Evolutionary conservation across 768 basidiomycete species (phyloP), one percentile per base, ranked within the genome.

Genomic region (Infundibulicybe gibba): DNA sequence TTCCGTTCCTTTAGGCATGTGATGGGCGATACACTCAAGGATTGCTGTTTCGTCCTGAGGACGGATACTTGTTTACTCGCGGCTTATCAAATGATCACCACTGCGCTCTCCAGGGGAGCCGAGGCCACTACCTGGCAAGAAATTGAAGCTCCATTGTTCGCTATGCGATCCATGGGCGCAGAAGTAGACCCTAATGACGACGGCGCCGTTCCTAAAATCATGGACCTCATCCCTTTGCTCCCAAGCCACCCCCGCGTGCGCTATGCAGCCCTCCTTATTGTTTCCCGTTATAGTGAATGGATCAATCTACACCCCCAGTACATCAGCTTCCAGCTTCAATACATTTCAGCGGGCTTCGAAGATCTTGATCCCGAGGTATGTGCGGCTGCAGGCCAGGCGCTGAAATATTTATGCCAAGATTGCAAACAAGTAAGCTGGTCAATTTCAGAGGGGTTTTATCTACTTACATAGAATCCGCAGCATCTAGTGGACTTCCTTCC

Each of bases 21-120:
- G 50, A 98, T 99, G 90, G 97, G 97, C 33, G 94, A 99, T 63
- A 98, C 97, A 3, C 77, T 99, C 53, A 99, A 99, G 67, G 97
- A 99, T 61, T 98, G 97, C 61, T 99, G 97, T 66, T 80, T 85
- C 52, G 93, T 99, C 40, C 77, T 99, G 39, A 89, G 93, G 38
- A 79, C 94, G 2, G 86, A 92, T 43, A 76, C 76, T 2, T 98
- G 97, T 60, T 74, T 99, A 37, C 64, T 85, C 44, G 76, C 86
- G 2, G 79, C 94, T 2, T 90, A 90, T 66, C 83, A 89, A 49
- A 76, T 90, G 60, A 87, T 98, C 51, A 82, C 81, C 25, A 61
- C 68, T 6, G 90, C 89, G 2, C 75, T 98, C 43, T 72, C 83
- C 17, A 80, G 79, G 35, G 73, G 74, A 19, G 61, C 77, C 11